Percentiles rank a stretch among this genome's conserved stretches.
Conservation (phyloP, 1,284 basidiomycete species). For the Ustilago hordei region DNA sequence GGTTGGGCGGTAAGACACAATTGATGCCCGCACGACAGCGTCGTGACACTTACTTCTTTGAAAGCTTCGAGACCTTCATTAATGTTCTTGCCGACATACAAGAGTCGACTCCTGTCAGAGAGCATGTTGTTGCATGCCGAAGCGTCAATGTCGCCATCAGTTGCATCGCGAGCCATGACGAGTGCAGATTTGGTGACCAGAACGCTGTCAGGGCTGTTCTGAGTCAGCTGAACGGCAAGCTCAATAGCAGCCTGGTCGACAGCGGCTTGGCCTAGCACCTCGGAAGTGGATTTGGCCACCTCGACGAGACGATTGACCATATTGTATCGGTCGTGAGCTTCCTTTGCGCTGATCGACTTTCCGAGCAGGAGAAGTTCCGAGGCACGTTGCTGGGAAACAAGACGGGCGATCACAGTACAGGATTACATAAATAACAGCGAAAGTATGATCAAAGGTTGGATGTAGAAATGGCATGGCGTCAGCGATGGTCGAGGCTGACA, state of each 20-base stretch:
- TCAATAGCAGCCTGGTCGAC: slow-evolving; percentile 75
- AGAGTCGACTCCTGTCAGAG: slow-evolving; percentile 74
- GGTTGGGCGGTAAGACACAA: not conserved
- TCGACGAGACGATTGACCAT: slow-evolving; percentile 71
- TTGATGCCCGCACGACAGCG: not conserved
- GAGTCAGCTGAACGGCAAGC: slow-evolving; percentile 76
- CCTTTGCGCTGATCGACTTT: slow-evolving; percentile 76
- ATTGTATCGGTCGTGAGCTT: slow-evolving; percentile 79
- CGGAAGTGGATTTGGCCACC: slow-evolving; percentile 72
- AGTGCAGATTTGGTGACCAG: slow-evolving; percentile 78
- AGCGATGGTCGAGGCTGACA: not conserved
- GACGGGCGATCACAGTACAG: not conserved
- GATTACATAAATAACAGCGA: not conserved
- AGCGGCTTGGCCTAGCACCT: slow-evolving; percentile 74
- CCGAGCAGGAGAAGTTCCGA: slow-evolving; percentile 83
- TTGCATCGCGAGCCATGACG: slow-evolving; percentile 47
- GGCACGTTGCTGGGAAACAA: slow-evolving; percentile 74
- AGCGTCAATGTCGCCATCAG: slow-evolving; percentile 73
- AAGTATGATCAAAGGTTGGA: not conserved
- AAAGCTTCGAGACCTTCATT: slow-evolving; percentile 75
- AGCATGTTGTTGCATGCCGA: slow-evolving; percentile 73
- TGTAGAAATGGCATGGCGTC: not conserved
- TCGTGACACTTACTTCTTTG: slow-evolving; percentile 70
- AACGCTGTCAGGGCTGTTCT: slow-evolving; percentile 83
- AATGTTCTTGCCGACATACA: slow-evolving; percentile 80